Base-by-base conservation (phyloP, 129 eudicot species). In the Helianthus tuberosus region DNA sequence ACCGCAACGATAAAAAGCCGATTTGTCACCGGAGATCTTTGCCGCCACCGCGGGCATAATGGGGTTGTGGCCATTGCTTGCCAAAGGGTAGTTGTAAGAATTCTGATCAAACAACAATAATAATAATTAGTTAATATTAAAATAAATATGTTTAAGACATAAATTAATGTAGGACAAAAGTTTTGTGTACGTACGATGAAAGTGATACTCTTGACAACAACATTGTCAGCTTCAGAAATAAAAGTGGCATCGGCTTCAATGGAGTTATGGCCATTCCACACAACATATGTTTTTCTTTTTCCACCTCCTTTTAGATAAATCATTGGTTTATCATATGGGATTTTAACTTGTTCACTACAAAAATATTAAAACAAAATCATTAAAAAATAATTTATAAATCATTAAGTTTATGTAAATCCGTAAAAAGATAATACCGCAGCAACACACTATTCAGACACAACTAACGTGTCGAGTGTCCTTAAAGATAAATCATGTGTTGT, bases 281-380 rank as follows among this genome's bases (percentile, higher is more conserved):
- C 76, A 5, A 94, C 81, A 35, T 15, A 51, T 0, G 91, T 88
- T 35, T 51, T 79, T 17, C 82, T n/a, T 71, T 71, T 83, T 14
- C 93, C 89, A 14, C 67, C 93, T 67, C 99, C 99, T 69, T 77
- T 76, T 3, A 94, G 84, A 68, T 85, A 88, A 14, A 94, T 85
- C 87, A 76, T 88, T 8, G 89, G 90, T 77, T 88, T 94, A 12
- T 88, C 80, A 1, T 0, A 0, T 3, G 93, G 91, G 68, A 94
- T 85, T 14, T 20, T 62, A 11, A 94, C 73, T 57, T 91, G 86
- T 72, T 91, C 99, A 14, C 99, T 94, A 57, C 79, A 46, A 38
- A 67, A n/a, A 71, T 7, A 65, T 49, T 11, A 41, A 53, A 47
- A 4, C 8, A 51, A 14, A 12, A 35, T 3, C 55, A 9, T 25